Evolutionary conservation across 257 asterid genomes (phyloP), one percentile per base, ranked within the genome.

Genomic region (Nicotiana attenuata): DNA sequence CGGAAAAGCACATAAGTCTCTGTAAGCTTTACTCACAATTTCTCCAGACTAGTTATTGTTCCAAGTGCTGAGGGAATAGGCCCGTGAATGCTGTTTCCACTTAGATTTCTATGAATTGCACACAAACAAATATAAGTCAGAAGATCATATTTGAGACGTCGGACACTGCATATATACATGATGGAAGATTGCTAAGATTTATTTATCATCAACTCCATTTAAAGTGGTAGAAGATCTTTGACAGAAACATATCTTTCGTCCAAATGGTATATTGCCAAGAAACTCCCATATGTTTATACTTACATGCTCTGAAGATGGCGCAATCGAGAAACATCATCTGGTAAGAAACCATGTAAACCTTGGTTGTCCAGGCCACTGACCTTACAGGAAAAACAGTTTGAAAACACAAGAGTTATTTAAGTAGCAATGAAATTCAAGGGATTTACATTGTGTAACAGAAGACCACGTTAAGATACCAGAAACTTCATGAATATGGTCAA

Each of bases 221-320:
- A 6, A 75, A 24, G 80, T 2, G 7, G 24, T 50, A 75, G 16
- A 14, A 50, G 45, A 50, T 2, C 24, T 2, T 50, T 50, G 63
- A 9, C 22, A 50, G 63, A 14, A 47, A 1, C 41, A 26, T 28
- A 47, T 47, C 60, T 73, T 73, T 75, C 1, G 7, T 15, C 41
- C 16, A 75, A 24, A 47, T 50, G 20, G 57, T 10, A 7, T 71
- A 14, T 2, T 45, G 0, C 33, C n/a, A 22, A 35, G 2, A 71
- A 5, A 3, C 22, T 65, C 3, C 22, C n/a, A 73, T 55, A 16
- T 80, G 81, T 45, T 73, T 75, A 16, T 82, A 89, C 97, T 92
- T 90, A 94, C 98, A 96, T 89, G 98, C 91, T 94, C 84, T 94
- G 99, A 65, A 96, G 98, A 90, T 96, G 95, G 76, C 55, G 92